These are phyloP conservation scores for Podaxis pistillaris DNA, from an alignment of 768 basidiomycete genomes.

Conservation along the genomic window DNA sequence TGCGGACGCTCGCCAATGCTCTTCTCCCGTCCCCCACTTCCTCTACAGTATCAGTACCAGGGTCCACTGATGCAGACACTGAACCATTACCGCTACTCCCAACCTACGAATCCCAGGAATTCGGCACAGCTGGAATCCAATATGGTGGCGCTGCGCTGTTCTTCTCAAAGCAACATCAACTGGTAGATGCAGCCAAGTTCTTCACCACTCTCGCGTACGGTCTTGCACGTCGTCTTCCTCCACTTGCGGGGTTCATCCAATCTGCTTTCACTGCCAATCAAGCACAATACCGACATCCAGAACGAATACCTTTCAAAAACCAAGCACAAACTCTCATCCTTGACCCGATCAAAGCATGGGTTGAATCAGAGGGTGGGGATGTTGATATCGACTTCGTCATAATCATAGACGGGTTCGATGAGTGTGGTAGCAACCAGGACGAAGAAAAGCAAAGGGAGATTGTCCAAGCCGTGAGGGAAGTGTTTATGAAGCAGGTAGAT, in stretches of 20 bases:
- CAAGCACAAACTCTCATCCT: slow-evolving; percentile 1
- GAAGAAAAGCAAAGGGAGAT: not conserved
- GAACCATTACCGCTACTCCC: not conserved
- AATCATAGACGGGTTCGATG: slow-evolving; percentile 7
- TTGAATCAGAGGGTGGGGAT: not conserved
- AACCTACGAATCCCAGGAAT: not conserved
- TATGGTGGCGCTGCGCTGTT: not conserved
- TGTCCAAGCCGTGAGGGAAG: not conserved
- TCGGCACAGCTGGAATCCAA: not conserved
- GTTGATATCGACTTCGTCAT: slow-evolving; percentile 3
- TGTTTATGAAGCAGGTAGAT: not conserved
- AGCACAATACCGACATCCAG: not conserved
- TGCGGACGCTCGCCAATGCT: not conserved
- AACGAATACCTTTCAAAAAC: not conserved
- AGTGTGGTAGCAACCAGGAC: not conserved
- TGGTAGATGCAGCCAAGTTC: not conserved
- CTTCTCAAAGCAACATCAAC: not conserved
- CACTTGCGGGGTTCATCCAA: not conserved
- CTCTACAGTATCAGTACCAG: not conserved
- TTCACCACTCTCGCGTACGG: not conserved
- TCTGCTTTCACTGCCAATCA: not conserved
- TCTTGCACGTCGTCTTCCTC: not conserved
- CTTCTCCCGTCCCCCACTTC: not conserved
- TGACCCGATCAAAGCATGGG: slow-evolving; percentile 2
- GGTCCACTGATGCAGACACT: not conserved